Conservation (phyloP, 352 stramenopile species). For the Globisporangium megalacanthum region DNA sequence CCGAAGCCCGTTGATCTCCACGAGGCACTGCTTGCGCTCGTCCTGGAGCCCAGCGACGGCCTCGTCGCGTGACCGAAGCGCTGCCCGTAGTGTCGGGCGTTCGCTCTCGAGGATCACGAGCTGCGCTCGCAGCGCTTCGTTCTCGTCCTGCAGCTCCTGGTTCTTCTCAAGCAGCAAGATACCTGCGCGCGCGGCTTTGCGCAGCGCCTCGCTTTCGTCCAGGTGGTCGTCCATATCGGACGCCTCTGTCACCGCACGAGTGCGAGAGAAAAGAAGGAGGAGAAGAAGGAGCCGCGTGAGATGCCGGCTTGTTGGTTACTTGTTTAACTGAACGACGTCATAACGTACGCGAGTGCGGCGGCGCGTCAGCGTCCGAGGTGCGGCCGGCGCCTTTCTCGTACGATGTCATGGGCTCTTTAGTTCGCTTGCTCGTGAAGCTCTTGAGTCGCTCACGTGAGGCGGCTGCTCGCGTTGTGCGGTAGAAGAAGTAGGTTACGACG, state of each 20-base stretch:
- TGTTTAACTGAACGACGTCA: neutral
- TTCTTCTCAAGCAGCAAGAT: constrained; percentile 76
- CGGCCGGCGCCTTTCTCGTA: constrained; percentile 6
- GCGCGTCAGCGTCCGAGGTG: constrained; percentile 8
- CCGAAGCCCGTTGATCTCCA: constrained; percentile 51
- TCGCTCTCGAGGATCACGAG: constrained; percentile 48
- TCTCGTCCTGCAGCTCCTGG: constrained; percentile 56
- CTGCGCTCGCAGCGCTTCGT: constrained; percentile 49
- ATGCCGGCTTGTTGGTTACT: neutral
- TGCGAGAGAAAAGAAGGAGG: neutral
- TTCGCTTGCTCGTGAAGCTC: neutral
- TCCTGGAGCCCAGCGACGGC: constrained; percentile 39
- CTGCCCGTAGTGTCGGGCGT: constrained; percentile 31
- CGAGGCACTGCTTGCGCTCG: constrained; percentile 32
- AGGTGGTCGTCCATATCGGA: constrained; percentile 36
- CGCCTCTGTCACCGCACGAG: constrained; percentile 11
- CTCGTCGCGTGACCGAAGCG: constrained; percentile 29
- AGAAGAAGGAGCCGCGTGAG: neutral
- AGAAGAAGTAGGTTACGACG: neutral
- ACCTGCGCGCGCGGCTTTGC: constrained; percentile 55
- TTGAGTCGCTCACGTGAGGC: too few relatives aligned
- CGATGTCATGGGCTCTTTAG: neutral
- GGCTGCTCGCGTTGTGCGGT: neutral
- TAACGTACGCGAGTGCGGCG: constrained; percentile 12
- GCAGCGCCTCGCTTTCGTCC: constrained; percentile 61